These are phyloP conservation scores for Musa itinerans DNA, from an alignment of 176 grass and related monocot species.

Conservation along the genomic window DNA sequence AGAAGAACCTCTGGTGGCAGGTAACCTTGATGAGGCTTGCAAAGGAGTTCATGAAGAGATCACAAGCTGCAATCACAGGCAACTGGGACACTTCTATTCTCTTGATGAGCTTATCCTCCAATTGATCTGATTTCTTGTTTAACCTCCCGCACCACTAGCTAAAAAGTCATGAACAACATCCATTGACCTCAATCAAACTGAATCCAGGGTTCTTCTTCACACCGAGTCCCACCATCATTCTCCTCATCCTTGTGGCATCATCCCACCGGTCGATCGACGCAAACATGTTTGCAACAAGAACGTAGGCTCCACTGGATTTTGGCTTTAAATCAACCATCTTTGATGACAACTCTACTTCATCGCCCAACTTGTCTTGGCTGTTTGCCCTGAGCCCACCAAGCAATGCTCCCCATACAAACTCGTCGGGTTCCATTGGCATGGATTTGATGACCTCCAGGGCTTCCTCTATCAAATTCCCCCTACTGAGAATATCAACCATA, in stretches of 20 bases:
- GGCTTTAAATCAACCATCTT: conserved; percentile 8
- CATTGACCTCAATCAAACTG: conserved; percentile 19
- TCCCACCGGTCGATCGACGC: conserved; percentile 11
- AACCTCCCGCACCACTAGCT: background rate
- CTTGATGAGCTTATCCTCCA: conserved; percentile 8
- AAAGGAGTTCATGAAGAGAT: conserved; percentile 76
- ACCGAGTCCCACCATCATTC: conserved; percentile 11
- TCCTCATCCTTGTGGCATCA: conserved; percentile 11
- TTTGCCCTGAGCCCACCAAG: conserved; percentile 9
- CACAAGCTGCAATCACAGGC: conserved; percentile 66
- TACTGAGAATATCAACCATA: conserved; percentile 21
- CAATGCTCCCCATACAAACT: conserved; percentile 12
- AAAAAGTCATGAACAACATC: conserved; percentile 13
- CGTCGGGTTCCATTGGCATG: conserved; percentile 20
- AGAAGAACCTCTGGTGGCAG: background rate
- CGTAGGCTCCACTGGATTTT: conserved; percentile 11
- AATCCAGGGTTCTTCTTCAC: conserved; percentile 16
- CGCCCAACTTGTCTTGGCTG: background rate
- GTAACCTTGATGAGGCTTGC: conserved; percentile 39
- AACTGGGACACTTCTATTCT: conserved; percentile 33
- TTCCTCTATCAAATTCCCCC: conserved; percentile 16
- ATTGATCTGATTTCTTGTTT: background rate
- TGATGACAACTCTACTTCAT: background rate
- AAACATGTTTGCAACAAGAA: conserved; percentile 15
- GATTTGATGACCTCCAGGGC: conserved; percentile 10